These are phyloP conservation scores for Acacia pycnantha DNA, from an alignment of 331 rosid genomes.

Conservation along the genomic window DNA sequence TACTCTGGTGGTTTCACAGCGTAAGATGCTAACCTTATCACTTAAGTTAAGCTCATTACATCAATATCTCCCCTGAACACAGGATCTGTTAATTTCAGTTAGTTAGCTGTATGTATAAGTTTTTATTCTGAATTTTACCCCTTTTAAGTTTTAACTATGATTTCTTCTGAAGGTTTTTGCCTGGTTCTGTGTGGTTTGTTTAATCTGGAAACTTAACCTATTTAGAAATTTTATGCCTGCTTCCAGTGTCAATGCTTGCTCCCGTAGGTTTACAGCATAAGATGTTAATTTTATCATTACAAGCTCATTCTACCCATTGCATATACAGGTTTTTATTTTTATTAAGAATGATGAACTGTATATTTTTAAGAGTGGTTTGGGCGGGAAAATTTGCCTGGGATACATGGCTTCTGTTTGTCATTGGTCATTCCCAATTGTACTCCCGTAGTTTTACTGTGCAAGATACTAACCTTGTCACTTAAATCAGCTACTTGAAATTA, in stretches of 20 bases:
- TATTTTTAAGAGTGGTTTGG: background rate
- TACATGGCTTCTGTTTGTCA: background rate
- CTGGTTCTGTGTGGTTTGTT: background rate
- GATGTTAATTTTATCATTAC: background rate
- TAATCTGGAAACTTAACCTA: background rate
- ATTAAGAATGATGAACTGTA: background rate
- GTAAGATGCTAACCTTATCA: slow-evolving; percentile 40
- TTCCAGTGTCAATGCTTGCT: background rate
- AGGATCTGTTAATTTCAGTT: background rate
- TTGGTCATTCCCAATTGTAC: background rate
- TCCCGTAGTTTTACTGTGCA: background rate
- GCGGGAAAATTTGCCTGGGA: background rate
- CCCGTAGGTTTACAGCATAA: background rate
- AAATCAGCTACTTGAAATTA: background rate
- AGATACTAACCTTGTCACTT: background rate
- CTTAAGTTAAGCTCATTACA: background rate
- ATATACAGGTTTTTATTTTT: background rate
- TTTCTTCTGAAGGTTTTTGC: background rate
- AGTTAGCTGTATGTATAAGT: background rate
- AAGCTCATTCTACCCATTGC: background rate
- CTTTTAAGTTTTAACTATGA: background rate
- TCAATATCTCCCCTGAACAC: background rate
- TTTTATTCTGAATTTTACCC: background rate
- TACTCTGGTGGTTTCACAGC: slow-evolving; percentile 91
- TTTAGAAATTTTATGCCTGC: background rate